These are phyloP conservation scores for Penicillium italicum DNA, from an alignment of 2,329 filamentous ascomycete species.

Conservation along the genomic window DNA sequence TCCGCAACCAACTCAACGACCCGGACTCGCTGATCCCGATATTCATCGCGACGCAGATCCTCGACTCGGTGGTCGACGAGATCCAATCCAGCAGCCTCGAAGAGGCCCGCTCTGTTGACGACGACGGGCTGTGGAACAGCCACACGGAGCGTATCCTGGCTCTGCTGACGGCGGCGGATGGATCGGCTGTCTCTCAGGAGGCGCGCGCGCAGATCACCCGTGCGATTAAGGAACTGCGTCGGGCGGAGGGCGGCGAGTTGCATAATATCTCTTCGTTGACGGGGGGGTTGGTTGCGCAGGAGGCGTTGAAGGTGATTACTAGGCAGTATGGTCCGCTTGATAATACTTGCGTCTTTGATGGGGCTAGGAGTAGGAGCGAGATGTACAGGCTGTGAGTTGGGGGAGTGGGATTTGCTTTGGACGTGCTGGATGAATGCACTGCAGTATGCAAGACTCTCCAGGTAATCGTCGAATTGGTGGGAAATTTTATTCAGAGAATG, in stretches of 20 bases:
- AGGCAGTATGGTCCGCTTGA: constrained; percentile 63
- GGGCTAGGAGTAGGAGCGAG: constrained; percentile 54
- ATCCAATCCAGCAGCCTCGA: constrained; percentile 46
- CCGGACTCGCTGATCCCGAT: constrained; percentile 61
- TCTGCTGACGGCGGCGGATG: constrained; percentile 38
- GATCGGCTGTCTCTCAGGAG: constrained; percentile 48
- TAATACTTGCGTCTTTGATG: constrained; percentile 62
- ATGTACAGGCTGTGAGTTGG: constrained; percentile 49
- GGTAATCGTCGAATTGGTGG: too few species aligned
- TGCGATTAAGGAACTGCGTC: constrained; percentile 64
- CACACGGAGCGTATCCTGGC: constrained; percentile 30
- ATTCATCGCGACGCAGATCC: constrained; percentile 61
- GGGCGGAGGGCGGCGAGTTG: constrained; percentile 78
- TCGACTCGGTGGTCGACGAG: constrained; percentile 49
- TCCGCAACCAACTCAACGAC: constrained; percentile 41
- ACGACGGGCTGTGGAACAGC: constrained; percentile 32
- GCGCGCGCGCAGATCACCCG: constrained; percentile 51
- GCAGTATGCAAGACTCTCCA: not conserved
- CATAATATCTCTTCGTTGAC: constrained; percentile 87
- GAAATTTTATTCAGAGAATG: not conserved
- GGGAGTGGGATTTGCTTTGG: not conserved
- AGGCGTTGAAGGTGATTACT: constrained; percentile 80
- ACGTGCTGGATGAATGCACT: not conserved
- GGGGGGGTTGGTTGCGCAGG: constrained; percentile 93
- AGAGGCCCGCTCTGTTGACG: constrained; percentile 28